Evolutionary conservation across 2,329 filamentous ascomycete genomes (phyloP).

Genomic region (Emergomyces orientalis): DNA sequence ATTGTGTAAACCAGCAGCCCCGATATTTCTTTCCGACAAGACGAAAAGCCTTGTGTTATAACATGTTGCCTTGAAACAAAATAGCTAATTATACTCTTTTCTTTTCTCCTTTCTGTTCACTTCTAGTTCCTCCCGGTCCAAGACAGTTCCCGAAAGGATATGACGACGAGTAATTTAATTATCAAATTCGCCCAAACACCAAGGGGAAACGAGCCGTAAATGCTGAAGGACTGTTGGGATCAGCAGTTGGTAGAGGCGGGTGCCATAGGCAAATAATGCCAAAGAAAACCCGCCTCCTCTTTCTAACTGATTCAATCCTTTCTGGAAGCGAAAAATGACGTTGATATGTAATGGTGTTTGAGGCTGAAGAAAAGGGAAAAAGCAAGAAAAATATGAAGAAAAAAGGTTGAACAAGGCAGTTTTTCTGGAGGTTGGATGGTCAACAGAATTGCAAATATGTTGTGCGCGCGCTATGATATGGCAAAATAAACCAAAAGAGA

Average conservation of each 20-base stretch:
- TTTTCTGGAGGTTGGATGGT: background rate
- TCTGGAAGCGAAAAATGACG: background rate
- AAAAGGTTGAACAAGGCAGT: background rate
- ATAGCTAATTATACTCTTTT: background rate
- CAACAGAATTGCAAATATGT: too few relatives aligned
- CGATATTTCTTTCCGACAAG: background rate
- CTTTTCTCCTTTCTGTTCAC: background rate
- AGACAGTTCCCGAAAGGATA: constrained; percentile 39
- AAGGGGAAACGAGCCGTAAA: background rate
- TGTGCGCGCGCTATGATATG: background rate
- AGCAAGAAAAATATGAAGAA: background rate
- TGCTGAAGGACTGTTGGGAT: background rate
- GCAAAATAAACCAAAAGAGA: background rate
- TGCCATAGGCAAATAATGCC: background rate
- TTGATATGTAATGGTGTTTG: background rate
- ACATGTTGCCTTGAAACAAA: background rate
- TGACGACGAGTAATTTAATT: constrained; percentile 33
- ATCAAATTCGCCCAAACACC: background rate
- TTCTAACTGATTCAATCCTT: background rate
- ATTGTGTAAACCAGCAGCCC: background rate
- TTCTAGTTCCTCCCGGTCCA: constrained; percentile 38
- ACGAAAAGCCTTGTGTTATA: background rate
- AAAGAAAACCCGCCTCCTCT: background rate
- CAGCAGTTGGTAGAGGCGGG: background rate
- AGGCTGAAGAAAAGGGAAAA: background rate